Percentiles rank a stretch among this genome's conserved stretches.
phyloP scores from a whole-genome alignment of 2,329 filamentous ascomycete species.

The Talaromyces sp. region DNA sequence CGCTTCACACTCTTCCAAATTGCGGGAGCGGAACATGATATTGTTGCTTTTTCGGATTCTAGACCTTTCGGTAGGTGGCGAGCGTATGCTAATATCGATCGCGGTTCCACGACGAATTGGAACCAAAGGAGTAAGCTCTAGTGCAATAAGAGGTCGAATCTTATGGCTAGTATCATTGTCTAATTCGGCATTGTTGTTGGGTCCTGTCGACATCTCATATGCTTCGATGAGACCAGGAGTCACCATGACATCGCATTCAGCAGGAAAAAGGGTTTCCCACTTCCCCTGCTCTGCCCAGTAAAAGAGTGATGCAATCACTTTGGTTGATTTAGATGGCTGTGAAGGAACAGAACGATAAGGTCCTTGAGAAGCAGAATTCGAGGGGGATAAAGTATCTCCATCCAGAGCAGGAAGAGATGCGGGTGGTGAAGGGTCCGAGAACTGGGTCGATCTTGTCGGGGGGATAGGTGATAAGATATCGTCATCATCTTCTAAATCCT shows the following conservation, averaged over 20 bases:
- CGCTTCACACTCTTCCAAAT: slow-evolving; percentile 68
- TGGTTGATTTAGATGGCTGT: slow-evolving; percentile 45
- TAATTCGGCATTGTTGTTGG: slow-evolving; percentile 1
- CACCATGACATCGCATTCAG: slow-evolving; percentile 59
- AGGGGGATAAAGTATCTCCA: slow-evolving; percentile 65
- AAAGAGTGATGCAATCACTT: slow-evolving; percentile 56
- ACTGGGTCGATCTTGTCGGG: slow-evolving; percentile 21
- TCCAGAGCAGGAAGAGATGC: slow-evolving; percentile 35
- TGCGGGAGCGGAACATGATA: slow-evolving; percentile 83
- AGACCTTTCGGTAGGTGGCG: slow-evolving; percentile 69
- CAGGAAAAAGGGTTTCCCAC: slow-evolving; percentile 57
- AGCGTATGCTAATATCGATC: slow-evolving; percentile 89
- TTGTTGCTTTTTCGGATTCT: slow-evolving; percentile 67
- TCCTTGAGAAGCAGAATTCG: slow-evolving; percentile 75
- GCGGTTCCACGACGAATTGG: slow-evolving; percentile 85
- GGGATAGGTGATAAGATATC: slow-evolving; percentile 35
- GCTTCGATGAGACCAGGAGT: slow-evolving; percentile 62
- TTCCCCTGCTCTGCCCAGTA: slow-evolving; percentile 58
- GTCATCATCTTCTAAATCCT: slow-evolving; percentile 50
- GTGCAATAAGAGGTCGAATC: slow-evolving; percentile 54
- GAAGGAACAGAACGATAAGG: slow-evolving; percentile 53
- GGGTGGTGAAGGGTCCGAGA: slow-evolving; percentile 40
- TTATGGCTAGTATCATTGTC: slow-evolving; percentile 15
- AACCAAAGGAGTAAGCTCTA: slow-evolving; percentile 87
- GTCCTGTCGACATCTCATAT: slow-evolving; percentile 49